Evolutionary conservation across 805 yeast genomes (phyloP).

Genomic region (Candida berthetii): DNA sequence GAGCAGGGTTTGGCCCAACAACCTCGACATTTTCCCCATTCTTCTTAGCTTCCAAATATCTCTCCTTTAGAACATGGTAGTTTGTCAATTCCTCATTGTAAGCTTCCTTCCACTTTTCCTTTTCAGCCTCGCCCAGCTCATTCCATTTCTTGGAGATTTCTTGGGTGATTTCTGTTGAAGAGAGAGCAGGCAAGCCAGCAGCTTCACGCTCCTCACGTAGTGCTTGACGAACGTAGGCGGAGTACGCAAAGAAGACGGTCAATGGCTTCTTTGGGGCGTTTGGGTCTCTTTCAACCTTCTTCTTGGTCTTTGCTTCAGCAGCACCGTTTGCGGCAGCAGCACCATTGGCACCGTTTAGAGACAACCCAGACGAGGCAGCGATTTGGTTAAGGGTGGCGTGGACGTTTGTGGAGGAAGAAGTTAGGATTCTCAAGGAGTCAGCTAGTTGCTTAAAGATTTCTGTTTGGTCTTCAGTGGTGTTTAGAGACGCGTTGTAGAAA

Average conservation of each 20-base stretch:
- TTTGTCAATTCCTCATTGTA: slow-evolving; percentile 35
- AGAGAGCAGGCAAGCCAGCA: slow-evolving; percentile 53
- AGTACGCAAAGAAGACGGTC: slow-evolving; percentile 78
- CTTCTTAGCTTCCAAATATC: slow-evolving; percentile 39
- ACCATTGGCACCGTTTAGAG: slow-evolving; percentile 9
- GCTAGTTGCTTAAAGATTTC: slow-evolving; percentile 39
- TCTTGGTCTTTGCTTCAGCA: slow-evolving; percentile 23
- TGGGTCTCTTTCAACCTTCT: slow-evolving; percentile 68
- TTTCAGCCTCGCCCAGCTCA: slow-evolving; percentile 60
- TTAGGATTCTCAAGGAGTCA: slow-evolving; percentile 31
- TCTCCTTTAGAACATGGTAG: slow-evolving; percentile 40
- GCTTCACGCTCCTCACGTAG: slow-evolving; percentile 63
- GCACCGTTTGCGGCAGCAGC: slow-evolving; percentile 7
- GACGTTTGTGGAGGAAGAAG: slow-evolving; percentile 28
- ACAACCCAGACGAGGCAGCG: slow-evolving; percentile 3
- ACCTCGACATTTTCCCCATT: slow-evolving; percentile 23
- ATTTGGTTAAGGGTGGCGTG: slow-evolving; percentile 14
- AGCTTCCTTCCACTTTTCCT: slow-evolving; percentile 62
- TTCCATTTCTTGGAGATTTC: slow-evolving; percentile 80
- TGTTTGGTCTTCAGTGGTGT: slow-evolving; percentile 36
- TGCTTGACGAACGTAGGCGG: slow-evolving; percentile 65
- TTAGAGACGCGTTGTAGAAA: slow-evolving; percentile 53
- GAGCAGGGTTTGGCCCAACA: slow-evolving; percentile 29
- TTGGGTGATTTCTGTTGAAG: slow-evolving; percentile 73
- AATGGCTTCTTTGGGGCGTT: slow-evolving; percentile 94